phyloP scores from a whole-genome alignment of 805 yeast species.

The Blastobotrys mokoenaii region DNA sequence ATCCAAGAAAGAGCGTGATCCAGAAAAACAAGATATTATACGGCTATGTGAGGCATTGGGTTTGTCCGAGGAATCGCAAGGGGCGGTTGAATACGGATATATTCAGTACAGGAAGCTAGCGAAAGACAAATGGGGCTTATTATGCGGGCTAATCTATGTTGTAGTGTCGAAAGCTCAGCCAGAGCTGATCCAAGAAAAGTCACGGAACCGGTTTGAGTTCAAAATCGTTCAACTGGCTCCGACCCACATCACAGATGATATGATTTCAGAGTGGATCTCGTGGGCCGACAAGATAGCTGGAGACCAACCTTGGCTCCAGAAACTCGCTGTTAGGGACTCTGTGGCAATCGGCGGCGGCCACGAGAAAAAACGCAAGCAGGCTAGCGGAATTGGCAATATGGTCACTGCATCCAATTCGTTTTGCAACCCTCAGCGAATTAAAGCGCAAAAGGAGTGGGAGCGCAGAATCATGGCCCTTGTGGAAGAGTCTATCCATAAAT shows the following conservation, averaged over 20 bases:
- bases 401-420: constrained; percentile 15
- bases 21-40: constrained; percentile 13
- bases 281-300: constrained; percentile 28
- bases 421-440: constrained; percentile 8
- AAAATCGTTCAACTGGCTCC: constrained; percentile 7
- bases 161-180: constrained; percentile 26
- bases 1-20: constrained; percentile 14
- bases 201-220: constrained; percentile 6
- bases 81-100: constrained; percentile 23
- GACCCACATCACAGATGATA: constrained; percentile 7
- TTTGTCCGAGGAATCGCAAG: constrained; percentile 11
- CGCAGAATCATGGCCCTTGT: constrained; percentile 3
- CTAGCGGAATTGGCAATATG: constrained; percentile 22
- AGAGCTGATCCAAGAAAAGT: constrained; percentile 10
- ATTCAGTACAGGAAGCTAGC: constrained; percentile 24
- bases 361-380: constrained; percentile 5
- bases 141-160: constrained; percentile 26
- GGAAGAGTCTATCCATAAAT: constrained; percentile 19
- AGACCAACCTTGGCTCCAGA: constrained; percentile 28
- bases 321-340: constrained; percentile 14
- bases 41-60: constrained; percentile 13
- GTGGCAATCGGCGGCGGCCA: no score
- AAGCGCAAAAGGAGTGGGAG: constrained; percentile 11
- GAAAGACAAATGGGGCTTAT: constrained; percentile 29
- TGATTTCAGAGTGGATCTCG: constrained; percentile 26